Evolutionary conservation across 1,139 yeast species (phyloP), one percentile per base, ranked within the genome.

Genomic region (Yamadazyma aaseri): DNA sequence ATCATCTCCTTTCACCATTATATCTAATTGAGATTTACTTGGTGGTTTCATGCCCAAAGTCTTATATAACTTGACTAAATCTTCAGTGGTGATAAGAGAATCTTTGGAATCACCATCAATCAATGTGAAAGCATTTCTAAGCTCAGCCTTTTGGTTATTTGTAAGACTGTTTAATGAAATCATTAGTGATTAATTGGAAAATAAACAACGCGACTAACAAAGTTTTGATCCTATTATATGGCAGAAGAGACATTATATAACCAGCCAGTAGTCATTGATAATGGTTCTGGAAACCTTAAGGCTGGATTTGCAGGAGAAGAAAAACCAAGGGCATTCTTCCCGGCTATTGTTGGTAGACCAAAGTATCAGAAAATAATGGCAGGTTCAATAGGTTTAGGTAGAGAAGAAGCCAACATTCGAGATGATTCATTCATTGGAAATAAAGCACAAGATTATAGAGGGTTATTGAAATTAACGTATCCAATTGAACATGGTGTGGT

Each of bases 241-340:
- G 33, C 31, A 26, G 31, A 31, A 29, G 43, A 31, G n/a, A 29
- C 45, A 6, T 55, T 70, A 29, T 70, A 69, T 41, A 90, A 89
- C 58, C 97, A 90, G 59, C 96, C 97, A 2, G 78, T 90, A 31
- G 96, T 90, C 24, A 71, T 90, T 22, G 97, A 90, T 58, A 87
- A 86, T 64, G 97, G 97, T n/a, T 82, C 96, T 4, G 95, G 96
- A 2, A 73, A 76, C 32, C 68, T 89, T 37, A 85, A 87, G 54
- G 89, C 95, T 1, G 97, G 97, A 1, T 86, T 90, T 60, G 95
- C 97, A 1, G 97, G 97, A 12, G 94, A 86, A 47, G 94, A 86
- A 37, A 73, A 69, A 46, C 97, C 97, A 3, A 73, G 77, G 47
- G 58, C 77, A 26, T 72, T 63, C 41, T 63, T 63, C 25, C 60